Evolutionary conservation across 1,139 yeast genomes (phyloP), one percentile per base, ranked within the genome.

Genomic region (Candida albicans): DNA sequence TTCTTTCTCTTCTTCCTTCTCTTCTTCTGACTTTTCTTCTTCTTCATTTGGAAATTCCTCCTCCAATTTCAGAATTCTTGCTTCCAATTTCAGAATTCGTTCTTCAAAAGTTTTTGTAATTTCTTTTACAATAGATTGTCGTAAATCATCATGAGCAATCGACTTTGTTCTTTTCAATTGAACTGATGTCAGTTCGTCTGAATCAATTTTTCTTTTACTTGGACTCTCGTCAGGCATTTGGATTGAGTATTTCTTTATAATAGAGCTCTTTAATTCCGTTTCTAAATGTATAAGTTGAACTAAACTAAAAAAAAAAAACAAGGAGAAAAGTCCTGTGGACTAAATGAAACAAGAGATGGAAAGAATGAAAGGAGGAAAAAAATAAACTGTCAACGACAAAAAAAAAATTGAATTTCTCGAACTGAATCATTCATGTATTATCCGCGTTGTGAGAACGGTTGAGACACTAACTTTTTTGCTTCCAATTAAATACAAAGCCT

Each of bases 201-300:
- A 33, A 15, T 58, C 62, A 30, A 56, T 49, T 37, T 52, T 56
- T 45, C 65, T 52, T 41, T 61, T 61, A 27, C 35, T 39, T 35
- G 46, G 49, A 26, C 59, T 49, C 29, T 52, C 56, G 37, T 54
- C 56, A 15, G 55, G 46, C 62, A 58, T 58, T n/a, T 22, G 29
- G 44, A 12, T 12, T 33, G 29, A 22, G 10, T 37, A 13, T 4
- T 30, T 30, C 5, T 30, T 30, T 30, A 13, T 14, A 9, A n/a
- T n/a, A n/a, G n/a, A n/a, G n/a, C n/a, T n/a, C n/a, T 33, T 18
- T 15, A 31, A 31, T 31, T 31, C 14, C 18, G 11, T 10, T 31
- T 12, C 11, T 31, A n/a, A n/a, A 31, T 14, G 34, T 9, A 3
- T 12, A 31, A 14, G 18, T 31, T 27, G 11, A 11, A n/a, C 4